phyloP scores from a whole-genome alignment of 2,329 filamentous ascomycete species.

The Didymella segeticola region DNA sequence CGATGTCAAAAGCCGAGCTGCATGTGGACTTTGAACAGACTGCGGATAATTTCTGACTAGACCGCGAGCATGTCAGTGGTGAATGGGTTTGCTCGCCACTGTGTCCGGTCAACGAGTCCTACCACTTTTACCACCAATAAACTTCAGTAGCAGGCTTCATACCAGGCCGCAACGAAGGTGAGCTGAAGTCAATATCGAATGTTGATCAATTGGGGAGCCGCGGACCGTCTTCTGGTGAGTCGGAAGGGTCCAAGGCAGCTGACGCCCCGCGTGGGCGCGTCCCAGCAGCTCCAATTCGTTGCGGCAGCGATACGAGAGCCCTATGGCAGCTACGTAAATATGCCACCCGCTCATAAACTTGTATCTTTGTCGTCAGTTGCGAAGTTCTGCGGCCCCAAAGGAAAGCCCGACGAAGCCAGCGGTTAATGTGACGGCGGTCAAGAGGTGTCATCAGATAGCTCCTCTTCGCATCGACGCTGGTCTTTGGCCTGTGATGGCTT shows the following conservation, averaged over 20 bases:
- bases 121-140: background rate
- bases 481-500: conserved; percentile 3
- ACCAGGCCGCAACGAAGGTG: background rate
- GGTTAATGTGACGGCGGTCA: background rate
- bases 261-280: conserved; percentile 10
- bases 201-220: conserved; percentile 13
- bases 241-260: background rate
- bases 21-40: too few species aligned
- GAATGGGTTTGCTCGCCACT: conserved; percentile 1
- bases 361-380: background rate
- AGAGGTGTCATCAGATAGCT: background rate
- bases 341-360: background rate
- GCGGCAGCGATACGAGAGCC: background rate
- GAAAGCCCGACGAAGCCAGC: background rate
- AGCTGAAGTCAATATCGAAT: background rate
- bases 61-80: conserved; percentile 8
- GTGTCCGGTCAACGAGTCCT: background rate
- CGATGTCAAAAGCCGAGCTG: too few species aligned
- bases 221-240: background rate
- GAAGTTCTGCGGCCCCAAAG: background rate
- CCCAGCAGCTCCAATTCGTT: conserved; percentile 9
- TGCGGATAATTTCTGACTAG: too few species aligned
- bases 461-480: background rate
- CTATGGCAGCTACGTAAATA: background rate
- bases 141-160: background rate